These are phyloP conservation scores for Fraxinus platypoda DNA, from an alignment of 305 asterid genomes.

Conservation along the genomic window DNA sequence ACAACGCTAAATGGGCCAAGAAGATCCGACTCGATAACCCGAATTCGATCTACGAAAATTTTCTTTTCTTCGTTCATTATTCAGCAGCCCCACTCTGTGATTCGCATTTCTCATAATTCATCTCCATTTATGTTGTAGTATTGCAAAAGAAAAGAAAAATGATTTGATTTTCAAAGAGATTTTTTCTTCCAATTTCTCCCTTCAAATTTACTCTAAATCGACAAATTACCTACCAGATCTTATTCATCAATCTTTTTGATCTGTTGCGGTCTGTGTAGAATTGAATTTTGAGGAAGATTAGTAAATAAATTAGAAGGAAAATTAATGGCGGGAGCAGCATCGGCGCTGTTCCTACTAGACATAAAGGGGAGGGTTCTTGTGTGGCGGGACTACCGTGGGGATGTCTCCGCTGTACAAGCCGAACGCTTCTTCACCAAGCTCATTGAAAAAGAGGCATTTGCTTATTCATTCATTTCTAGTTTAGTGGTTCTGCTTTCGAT, in stretches of 20 bases:
- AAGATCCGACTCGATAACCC: background rate
- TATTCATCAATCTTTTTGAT: background rate
- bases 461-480: background rate
- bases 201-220: background rate
- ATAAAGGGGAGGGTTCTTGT: slow-evolving; percentile 58
- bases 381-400: slow-evolving; percentile 62
- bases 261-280: background rate
- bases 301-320: background rate
- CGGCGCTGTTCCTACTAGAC: slow-evolving; percentile 56
- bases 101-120: background rate
- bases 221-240: background rate
- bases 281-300: background rate
- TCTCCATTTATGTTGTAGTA: background rate
- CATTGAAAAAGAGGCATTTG: slow-evolving; percentile 54
- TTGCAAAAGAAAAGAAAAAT: background rate
- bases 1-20: background rate
- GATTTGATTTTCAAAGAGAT: background rate
- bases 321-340: slow-evolving; percentile 60
- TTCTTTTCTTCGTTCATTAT: background rate
- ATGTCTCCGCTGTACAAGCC: slow-evolving; percentile 49
- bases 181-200: background rate
- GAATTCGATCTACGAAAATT: background rate
- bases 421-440: slow-evolving; percentile 60
- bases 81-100: background rate
- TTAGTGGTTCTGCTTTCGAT: background rate